Conservation (phyloP, 164 flowering plant species). For the Vitis riparia region DNA sequence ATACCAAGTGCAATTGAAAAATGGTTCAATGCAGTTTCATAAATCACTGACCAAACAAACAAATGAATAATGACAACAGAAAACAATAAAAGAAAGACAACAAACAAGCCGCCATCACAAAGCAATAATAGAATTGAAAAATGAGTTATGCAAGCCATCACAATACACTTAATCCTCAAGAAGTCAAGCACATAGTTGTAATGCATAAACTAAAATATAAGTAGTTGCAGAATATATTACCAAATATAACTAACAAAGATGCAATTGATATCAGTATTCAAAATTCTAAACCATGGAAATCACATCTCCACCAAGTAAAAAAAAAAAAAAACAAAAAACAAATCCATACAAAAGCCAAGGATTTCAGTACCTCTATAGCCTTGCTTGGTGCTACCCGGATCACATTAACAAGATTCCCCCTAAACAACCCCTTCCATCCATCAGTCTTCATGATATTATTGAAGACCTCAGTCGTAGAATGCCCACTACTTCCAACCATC, state of each 20-base stretch:
- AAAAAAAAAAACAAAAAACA: not conserved
- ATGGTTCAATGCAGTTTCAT: no score
- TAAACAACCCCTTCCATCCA: slow-evolving; percentile 96
- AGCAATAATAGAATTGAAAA: no score
- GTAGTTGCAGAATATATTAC: no score
- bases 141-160: no score
- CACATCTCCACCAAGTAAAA: not conserved
- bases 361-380: slow-evolving; percentile 42
- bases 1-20: no score
- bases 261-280: no score
- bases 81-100: not conserved
- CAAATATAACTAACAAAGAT: no score
- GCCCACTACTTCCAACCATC: slow-evolving; percentile 82
- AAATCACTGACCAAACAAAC: not conserved
- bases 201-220: no score
- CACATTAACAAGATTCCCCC: slow-evolving; percentile 94
- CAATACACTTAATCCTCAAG: no score
- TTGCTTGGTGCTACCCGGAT: slow-evolving; percentile 93
- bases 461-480: slow-evolving; percentile 78
- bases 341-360: not conserved
- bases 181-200: no score
- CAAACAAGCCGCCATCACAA: not conserved
- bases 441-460: slow-evolving; percentile 75
- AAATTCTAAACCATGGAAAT: no score
- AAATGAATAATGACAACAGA: not conserved